Evolutionary conservation across 306 rosid genomes (phyloP), one percentile per base, ranked within the genome.

Genomic region (Cicer cuneatum): DNA sequence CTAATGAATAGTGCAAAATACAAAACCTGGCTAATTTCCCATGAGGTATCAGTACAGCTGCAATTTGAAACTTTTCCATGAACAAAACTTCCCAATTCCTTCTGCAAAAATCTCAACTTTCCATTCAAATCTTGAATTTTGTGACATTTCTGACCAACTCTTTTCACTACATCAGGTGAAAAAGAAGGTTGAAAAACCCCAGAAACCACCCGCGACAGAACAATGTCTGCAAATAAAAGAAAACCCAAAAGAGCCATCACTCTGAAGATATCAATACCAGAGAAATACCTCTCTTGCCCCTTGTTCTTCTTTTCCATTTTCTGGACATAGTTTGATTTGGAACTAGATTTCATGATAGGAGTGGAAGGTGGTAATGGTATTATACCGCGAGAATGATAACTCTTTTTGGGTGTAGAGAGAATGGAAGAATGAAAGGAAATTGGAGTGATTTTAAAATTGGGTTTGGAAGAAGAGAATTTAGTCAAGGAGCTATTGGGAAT

Each of bases 11-110:
- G 2, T 40, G 3, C 2, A 16, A 1, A 8, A 47, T 15, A 82
- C 10, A 73, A 52, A 46, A 94, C 97, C 99, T 92, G 87, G 66
- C 15, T 83, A 72, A 90, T 90, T 83, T 90, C 74, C 97, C 97
- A 89, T 2, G 7, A 51, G 13, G 82, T 68, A 57, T 83, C 68
- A 60, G 65, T 13, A 47, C 65, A 69, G 85, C 86, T 86, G 77
- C 99, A 92, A 84, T 86, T 94, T 1, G 90, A 87, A 79, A 90
- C 79, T 52, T 75, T 15, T 11, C 83, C 87, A n/a, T 33, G 48
- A 48, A 79, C 87, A 79, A 80, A 39, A 69, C 80, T 75, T 13
- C 69, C 77, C 64, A 94, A 63, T 56, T 85, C 92, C 9, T 69
- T 85, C 87, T 94, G 90, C 78, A 91, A 72, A 72, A 90, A 65